Evolutionary conservation across 176 grass and related monocot species (phyloP).

Genomic region (Coix lacrymajobi): DNA sequence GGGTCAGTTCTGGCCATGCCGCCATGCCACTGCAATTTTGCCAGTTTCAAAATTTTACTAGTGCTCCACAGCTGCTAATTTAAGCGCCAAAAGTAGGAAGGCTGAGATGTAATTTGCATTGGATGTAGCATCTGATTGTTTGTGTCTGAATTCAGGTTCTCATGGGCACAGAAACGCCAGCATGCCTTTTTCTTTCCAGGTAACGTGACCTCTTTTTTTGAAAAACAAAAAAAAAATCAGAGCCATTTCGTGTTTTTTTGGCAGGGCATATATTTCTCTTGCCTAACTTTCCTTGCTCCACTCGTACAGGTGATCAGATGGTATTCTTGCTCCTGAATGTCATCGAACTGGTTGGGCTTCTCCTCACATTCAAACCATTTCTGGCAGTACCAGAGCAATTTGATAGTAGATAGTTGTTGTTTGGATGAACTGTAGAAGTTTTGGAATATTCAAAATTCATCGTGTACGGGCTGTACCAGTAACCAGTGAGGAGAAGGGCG

Average conservation of each 20-base stretch:
- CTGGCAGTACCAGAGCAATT: constrained; percentile 22
- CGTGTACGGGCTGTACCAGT: not conserved
- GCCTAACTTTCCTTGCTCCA: not conserved
- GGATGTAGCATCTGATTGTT: not conserved
- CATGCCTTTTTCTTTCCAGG: constrained; percentile 61
- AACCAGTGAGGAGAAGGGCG: not conserved
- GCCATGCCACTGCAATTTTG: not conserved
- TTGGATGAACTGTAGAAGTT: not conserved
- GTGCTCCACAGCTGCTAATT: not conserved
- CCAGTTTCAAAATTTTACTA: not conserved
- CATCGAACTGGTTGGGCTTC: constrained; percentile 45
- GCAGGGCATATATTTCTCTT: not conserved
- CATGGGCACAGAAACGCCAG: constrained; percentile 79
- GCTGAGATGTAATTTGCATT: not conserved
- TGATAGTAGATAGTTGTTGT: not conserved
- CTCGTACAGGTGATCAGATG: constrained; percentile 55
- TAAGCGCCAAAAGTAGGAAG: not conserved
- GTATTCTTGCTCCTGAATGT: constrained; percentile 69
- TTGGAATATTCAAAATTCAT: not conserved
- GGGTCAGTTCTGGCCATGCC: too few species aligned
- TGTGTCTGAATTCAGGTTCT: constrained; percentile 50
- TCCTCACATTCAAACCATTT: constrained; percentile 69
- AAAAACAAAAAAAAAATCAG: not conserved
- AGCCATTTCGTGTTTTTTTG: not conserved
- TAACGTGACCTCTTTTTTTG: not conserved